These are phyloP conservation scores for Myriosclerotinia duriaeana DNA, from an alignment of 2,329 filamentous ascomycete species.

Conservation along the genomic window DNA sequence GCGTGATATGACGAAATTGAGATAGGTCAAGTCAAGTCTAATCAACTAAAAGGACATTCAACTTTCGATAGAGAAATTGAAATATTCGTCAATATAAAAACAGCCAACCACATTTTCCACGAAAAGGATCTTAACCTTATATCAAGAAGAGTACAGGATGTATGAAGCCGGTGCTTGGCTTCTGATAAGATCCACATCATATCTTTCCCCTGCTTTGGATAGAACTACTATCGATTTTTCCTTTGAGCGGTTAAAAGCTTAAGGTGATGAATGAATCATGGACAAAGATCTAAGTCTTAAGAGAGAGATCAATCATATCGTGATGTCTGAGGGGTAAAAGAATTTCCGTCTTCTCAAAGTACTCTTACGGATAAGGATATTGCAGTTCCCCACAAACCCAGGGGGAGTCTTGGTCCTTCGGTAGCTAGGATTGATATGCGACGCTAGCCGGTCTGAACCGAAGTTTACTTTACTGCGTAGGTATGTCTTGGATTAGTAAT, in stretches of 20 bases:
- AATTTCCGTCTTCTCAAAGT: too few relatives aligned
- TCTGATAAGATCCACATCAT: conserved; percentile 1
- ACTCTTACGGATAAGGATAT: too few relatives aligned
- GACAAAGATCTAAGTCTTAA: neutral
- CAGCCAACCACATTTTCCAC: neutral
- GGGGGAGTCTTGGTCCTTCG: too few relatives aligned
- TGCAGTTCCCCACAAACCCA: too few relatives aligned
- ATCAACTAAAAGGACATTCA: neutral
- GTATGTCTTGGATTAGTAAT: too few relatives aligned
- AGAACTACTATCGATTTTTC: conserved; percentile 3
- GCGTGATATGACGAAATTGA: neutral
- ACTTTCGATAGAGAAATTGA: neutral
- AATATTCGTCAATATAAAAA: neutral
- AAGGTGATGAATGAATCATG: neutral
- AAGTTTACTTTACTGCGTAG: too few relatives aligned
- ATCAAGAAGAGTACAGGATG: neutral
- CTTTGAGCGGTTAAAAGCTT: neutral
- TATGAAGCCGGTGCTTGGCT: neutral
- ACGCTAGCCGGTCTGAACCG: too few relatives aligned
- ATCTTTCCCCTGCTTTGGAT: neutral
- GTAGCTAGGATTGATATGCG: too few relatives aligned
- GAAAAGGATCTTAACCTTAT: neutral
- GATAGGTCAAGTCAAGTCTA: neutral
- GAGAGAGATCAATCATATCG: neutral
- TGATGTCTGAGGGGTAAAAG: neutral